Evolutionary conservation across 805 yeast genomes (phyloP), one percentile per base, ranked within the genome.

Genomic region (Nakazawaea anatomiae): DNA sequence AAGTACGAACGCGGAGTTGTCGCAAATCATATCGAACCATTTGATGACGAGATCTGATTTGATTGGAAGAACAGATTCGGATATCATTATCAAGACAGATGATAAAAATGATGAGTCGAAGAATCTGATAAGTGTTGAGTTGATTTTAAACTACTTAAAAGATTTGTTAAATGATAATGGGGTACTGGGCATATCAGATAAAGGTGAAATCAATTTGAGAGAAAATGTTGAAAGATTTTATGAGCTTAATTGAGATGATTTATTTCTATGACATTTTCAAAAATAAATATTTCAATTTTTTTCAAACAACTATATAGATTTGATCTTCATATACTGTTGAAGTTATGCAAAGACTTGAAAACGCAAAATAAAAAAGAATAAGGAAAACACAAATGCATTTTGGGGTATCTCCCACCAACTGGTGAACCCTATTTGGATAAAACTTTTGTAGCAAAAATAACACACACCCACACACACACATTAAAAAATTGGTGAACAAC

Each of bases 281-380:
- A 18, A 18, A 18, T 18, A 18, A 18, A 18, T 18, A 14, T 14
- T 32, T 8, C 29, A 14, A 6, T 42, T 12, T 42, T 12, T 42
- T 30, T 14, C 28, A 47, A 39, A 39, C 50, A 47, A 47, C 44
- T 47, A 47, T 47, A 47, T 47, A 47, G 47, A 46, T 27, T 18
- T 11, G 25, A 31, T 42, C 47, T 48, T 42, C 43, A 30, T 35
- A 49, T 49, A 44, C 52, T 49, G 52, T 49, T 49, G 52, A 49
- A 49, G 51, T 48, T 43, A 48, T 49, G 51, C 51, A 48, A 43
- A 42, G 51, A 47, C 40, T 6, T 40, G n/a, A 39, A 38, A 27
- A 35, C 31, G 9, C n/a, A n/a, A 46, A 12, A 32, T 7, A 14
- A 6, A 18, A 18, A 6, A 32, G 35, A 38, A 10, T n/a, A 35